These are phyloP conservation scores for Salix caprea DNA, from an alignment of 345 rosid species.

Conservation along the genomic window DNA sequence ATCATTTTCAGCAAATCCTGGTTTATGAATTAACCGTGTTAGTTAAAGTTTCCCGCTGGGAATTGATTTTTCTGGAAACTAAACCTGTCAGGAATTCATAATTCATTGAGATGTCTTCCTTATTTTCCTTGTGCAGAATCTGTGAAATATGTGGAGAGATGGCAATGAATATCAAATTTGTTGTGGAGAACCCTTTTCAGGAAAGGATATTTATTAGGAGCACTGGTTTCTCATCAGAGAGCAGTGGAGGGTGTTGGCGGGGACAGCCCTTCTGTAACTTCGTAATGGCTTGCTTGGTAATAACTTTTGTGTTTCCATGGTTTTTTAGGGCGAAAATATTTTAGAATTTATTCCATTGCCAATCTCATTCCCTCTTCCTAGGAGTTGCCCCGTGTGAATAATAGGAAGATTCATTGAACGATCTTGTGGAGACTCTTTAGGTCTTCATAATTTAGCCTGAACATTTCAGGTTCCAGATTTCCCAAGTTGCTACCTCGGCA, in stretches of 20 bases:
- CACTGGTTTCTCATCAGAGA: slow-evolving; percentile 19
- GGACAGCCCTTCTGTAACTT: slow-evolving; percentile 71
- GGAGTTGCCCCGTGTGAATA: background rate
- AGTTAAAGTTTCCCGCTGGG: background rate
- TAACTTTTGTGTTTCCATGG: slow-evolving; percentile 70
- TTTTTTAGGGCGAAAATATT: slow-evolving; percentile 58
- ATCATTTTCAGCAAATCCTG: background rate
- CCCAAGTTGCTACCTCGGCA: background rate
- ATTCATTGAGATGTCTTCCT: background rate
- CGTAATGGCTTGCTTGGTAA: slow-evolving; percentile 63
- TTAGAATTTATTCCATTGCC: slow-evolving; percentile 16
- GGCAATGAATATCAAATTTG: slow-evolving; percentile 45
- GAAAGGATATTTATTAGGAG: slow-evolving; percentile 28
- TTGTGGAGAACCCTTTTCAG: slow-evolving; percentile 42
- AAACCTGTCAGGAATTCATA: background rate
- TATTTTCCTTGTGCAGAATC: slow-evolving; percentile 33
- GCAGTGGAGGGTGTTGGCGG: slow-evolving; percentile 45
- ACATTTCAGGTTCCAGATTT: background rate
- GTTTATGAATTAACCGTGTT: background rate
- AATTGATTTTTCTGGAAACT: background rate
- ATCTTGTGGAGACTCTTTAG: background rate
- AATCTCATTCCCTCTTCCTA: background rate
- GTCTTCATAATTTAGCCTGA: background rate
- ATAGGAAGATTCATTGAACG: background rate
- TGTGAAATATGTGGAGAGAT: slow-evolving; percentile 70